Evolutionary conservation across 1,139 yeast species (phyloP).

Genomic region (Ashbya aceris): DNA sequence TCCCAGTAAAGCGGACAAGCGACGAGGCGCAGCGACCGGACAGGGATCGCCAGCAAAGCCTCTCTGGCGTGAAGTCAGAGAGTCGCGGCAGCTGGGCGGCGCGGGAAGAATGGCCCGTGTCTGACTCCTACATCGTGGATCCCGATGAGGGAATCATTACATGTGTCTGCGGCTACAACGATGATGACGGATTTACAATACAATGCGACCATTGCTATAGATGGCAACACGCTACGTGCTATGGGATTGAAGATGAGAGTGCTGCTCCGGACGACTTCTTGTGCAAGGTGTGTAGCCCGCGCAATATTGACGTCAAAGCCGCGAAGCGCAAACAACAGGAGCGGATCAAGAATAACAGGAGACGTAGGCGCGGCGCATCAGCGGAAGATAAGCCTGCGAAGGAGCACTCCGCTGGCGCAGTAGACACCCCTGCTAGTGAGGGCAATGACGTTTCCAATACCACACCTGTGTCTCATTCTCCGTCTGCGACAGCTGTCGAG

Average conservation of each 20-base stretch:
- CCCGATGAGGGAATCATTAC: slow-evolving; percentile 82
- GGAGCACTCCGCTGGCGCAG: background rate
- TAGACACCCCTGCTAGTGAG: background rate
- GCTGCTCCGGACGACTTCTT: slow-evolving; percentile 78
- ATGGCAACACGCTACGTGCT: slow-evolving; percentile 92
- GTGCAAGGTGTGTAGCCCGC: slow-evolving; percentile 70
- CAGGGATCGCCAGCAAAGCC: background rate
- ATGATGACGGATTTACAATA: slow-evolving; percentile 91
- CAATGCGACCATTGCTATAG: slow-evolving; percentile 88
- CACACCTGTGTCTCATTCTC: slow-evolving; percentile 3
- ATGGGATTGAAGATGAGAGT: slow-evolving; percentile 61
- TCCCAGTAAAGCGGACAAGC: slow-evolving; percentile 19
- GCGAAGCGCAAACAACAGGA: slow-evolving; percentile 44
- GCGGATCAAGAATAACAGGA: slow-evolving; percentile 30
- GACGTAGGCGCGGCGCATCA: slow-evolving; percentile 13
- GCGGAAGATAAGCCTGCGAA: slow-evolving; percentile 5
- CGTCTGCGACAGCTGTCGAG: slow-evolving; percentile 10
- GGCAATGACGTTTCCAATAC: slow-evolving; percentile 3
- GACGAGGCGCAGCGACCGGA: background rate
- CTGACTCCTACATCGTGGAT: slow-evolving; percentile 48
- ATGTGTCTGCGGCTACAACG: slow-evolving; percentile 80
- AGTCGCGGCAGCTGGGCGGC: no score
- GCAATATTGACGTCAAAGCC: slow-evolving; percentile 43
- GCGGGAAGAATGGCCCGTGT: slow-evolving; percentile 20
- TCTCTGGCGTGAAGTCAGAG: background rate